phyloP scores from a whole-genome alignment of 345 rosid species.

The Dipteronia dyeriana region DNA sequence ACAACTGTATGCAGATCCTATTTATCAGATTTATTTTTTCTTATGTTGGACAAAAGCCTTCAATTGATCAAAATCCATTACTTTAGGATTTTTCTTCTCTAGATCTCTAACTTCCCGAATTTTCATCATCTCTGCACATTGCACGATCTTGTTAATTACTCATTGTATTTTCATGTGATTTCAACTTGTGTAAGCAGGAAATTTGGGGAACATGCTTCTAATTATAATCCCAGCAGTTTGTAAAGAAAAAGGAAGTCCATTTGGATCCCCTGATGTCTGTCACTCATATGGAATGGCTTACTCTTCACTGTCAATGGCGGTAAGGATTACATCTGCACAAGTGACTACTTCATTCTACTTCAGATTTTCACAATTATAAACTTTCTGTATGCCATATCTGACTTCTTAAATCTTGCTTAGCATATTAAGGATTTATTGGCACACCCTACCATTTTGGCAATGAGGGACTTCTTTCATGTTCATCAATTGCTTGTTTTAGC shows the following conservation, averaged over 20 bases:
- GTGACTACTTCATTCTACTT: not conserved
- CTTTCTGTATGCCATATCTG: too few species aligned
- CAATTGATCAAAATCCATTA: not conserved
- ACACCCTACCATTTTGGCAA: not conserved
- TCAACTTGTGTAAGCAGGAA: conserved; percentile 38
- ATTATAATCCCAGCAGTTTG: conserved; percentile 72
- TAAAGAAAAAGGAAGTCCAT: conserved; percentile 63
- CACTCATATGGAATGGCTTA: conserved; percentile 52
- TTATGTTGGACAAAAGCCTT: not conserved
- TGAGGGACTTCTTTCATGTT: conserved; percentile 3
- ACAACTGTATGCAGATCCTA: not conserved
- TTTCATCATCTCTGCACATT: not conserved
- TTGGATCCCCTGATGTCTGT: conserved; percentile 56
- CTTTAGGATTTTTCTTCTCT: not conserved
- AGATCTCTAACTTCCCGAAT: not conserved
- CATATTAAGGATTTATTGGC: not conserved
- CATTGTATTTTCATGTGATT: not conserved
- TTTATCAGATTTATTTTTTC: not conserved
- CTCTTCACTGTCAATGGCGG: conserved; percentile 72
- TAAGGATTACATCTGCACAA: conserved; percentile 18
- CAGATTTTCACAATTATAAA: not conserved
- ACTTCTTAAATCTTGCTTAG: not conserved
- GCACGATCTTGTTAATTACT: not conserved
- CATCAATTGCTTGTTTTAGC: conserved; percentile 1
- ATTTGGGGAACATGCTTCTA: conserved; percentile 64